These are phyloP conservation scores for Trichoderma sp. DNA, from an alignment of 2,329 filamentous ascomycete species.

Conservation along the genomic window DNA sequence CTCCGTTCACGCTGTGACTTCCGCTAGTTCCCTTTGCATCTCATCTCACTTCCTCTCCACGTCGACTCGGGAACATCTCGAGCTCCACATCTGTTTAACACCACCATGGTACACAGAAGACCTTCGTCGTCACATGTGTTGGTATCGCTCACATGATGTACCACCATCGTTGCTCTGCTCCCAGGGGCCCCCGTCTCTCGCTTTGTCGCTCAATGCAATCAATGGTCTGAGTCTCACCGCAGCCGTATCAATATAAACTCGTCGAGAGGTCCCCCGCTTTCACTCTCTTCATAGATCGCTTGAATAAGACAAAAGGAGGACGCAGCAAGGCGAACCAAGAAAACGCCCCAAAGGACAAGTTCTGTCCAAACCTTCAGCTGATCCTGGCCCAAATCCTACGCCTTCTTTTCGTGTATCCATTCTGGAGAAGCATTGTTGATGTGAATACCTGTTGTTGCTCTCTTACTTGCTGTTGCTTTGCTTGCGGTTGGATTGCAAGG, in stretches of 20 bases:
- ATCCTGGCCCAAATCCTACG: background rate
- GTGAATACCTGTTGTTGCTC: background rate
- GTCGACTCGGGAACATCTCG: background rate
- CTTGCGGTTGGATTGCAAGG: background rate
- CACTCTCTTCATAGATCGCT: background rate
- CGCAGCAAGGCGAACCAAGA: background rate
- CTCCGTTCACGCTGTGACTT: constrained; percentile 6
- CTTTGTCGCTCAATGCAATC: background rate
- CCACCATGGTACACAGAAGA: constrained; percentile 6
- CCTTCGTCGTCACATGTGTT: constrained; percentile 17
- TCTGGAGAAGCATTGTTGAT: background rate
- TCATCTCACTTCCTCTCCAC: background rate
- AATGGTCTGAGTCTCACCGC: background rate
- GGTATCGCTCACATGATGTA: constrained; percentile 9
- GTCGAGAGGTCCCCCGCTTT: background rate
- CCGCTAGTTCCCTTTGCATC: background rate
- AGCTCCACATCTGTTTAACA: constrained; percentile 19
- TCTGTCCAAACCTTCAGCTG: background rate
- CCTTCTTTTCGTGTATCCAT: background rate
- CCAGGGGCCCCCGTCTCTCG: background rate
- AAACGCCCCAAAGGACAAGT: background rate
- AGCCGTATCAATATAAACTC: background rate
- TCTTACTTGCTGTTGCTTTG: background rate
- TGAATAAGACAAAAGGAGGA: background rate
- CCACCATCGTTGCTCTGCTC: background rate